phyloP scores from a whole-genome alignment of 2,329 filamentous ascomycete genomes.

The Periconia sp. region DNA sequence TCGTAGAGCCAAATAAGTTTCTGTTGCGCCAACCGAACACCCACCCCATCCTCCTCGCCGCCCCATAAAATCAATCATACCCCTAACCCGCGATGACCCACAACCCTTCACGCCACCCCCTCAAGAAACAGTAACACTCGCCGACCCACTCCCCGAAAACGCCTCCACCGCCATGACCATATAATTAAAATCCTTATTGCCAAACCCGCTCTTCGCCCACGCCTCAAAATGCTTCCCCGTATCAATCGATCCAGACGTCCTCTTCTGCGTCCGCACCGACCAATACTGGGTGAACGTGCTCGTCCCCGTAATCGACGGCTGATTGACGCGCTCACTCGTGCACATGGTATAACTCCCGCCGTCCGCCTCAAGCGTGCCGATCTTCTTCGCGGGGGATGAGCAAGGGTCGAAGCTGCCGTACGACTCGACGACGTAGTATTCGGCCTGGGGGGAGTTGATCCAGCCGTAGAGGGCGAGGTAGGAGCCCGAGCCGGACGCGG shows the following conservation, averaged over 20 bases:
- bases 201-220: slow-evolving; percentile 25
- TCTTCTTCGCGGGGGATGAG: slow-evolving; percentile 41
- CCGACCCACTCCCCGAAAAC: slow-evolving; percentile 31
- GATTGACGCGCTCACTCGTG: slow-evolving; percentile 51
- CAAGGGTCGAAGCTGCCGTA: slow-evolving; percentile 50
- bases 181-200: slow-evolving; percentile 15
- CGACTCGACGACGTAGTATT: slow-evolving; percentile 60
- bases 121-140: neutral
- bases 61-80: no score
- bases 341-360: slow-evolving; percentile 57
- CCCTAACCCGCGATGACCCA: no score
- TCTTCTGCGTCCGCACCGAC: slow-evolving; percentile 54
- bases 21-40: no score
- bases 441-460: slow-evolving; percentile 54
- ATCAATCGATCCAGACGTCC: slow-evolving; percentile 45
- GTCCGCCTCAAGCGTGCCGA: slow-evolving; percentile 54
- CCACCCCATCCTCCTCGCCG: no score
- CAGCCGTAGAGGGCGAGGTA: slow-evolving; percentile 56
- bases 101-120: no score
- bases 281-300: slow-evolving; percentile 57
- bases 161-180: slow-evolving; percentile 55
- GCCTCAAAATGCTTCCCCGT: slow-evolving; percentile 32
- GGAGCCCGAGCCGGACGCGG: slow-evolving; percentile 18
- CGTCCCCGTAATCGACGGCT: slow-evolving; percentile 56
- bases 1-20: no score